These are phyloP conservation scores for Taphrina wiesneri DNA, from an alignment of 1,139 yeast species.

Conservation along the genomic window DNA sequence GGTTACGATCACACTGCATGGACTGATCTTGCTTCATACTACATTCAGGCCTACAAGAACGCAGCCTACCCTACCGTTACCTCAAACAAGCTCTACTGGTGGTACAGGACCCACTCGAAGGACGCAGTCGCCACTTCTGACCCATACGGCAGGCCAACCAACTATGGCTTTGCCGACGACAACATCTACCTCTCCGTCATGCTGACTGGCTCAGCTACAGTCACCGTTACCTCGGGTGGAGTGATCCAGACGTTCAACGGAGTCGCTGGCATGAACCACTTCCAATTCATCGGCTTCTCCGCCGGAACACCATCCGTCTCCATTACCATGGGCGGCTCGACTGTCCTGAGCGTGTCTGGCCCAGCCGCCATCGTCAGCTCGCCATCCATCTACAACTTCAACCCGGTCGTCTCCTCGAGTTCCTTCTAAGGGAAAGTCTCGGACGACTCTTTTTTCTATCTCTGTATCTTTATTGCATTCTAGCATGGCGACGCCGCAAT, in stretches of 20 bases:
- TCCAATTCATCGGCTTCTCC: constrained; percentile 26
- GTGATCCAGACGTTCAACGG: constrained; percentile 28
- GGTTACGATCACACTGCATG: constrained; percentile 34
- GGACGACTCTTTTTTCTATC: background rate
- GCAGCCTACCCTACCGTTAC: constrained; percentile 31
- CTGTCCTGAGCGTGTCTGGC: constrained; percentile 18
- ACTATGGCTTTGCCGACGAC: constrained; percentile 31
- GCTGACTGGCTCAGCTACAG: constrained; percentile 32
- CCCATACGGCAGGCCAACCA: constrained; percentile 33
- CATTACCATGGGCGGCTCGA: constrained; percentile 17
- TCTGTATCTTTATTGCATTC: background rate
- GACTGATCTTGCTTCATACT: constrained; percentile 22
- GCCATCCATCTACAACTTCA: constrained; percentile 31
- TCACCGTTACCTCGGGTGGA: constrained; percentile 34
- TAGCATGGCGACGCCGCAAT: background rate
- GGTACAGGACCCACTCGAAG: constrained; percentile 36
- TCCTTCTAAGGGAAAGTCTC: background rate
- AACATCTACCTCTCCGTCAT: constrained; percentile 27
- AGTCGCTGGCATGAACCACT: constrained; percentile 32
- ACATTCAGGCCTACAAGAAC: constrained; percentile 35
- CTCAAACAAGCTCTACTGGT: constrained; percentile 34
- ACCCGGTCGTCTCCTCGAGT: constrained; percentile 28
- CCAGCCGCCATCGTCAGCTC: constrained; percentile 16
- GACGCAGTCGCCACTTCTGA: constrained; percentile 32
- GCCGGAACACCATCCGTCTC: constrained; percentile 29